Evolutionary conservation across 179 eudicot genomes (phyloP), one percentile per base, ranked within the genome.

Genomic region (Drosera spatulata): DNA sequence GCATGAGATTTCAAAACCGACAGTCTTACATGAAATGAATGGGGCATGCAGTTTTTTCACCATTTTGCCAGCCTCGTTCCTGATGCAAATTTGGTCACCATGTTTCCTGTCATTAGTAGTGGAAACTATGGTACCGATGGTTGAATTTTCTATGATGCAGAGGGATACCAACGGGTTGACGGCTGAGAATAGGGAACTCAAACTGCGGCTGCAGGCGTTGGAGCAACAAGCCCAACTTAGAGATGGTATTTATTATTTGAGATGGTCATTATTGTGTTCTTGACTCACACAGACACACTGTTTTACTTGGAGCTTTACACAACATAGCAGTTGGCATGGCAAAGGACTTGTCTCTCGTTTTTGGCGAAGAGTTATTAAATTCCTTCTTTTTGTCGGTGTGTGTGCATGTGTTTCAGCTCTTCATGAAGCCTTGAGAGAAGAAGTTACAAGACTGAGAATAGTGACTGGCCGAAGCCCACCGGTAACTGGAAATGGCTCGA

Each of bases 161-260:
- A 85, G 95, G 66, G 99, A 89, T 66, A 83, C 95, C 41, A 61
- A 76, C 13, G 97, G 90, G 43, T 71, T 93, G 76, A 81, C 75
- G 56, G 37, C 77, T 54, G 99, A 93, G 75, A 93, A 93, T 72
- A 93, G 87, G 77, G 97, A 93, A 66, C 93, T 93, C 41, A 89
- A 86, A 67, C 69, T 89, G 69, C 82, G 91, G 71, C 72, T 93
- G 65, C 93, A 93, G 75, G 93, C 99, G 50, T 68, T 86, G 86
- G 97, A 89, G 79, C 93, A 93, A 69, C 95, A 89, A 67, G 96
- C 97, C 49, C 96, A 86, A 56, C 96, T 93, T 58, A 81, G 99
- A 82, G 95, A 93, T 67, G 91, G 91, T 85, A 82, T 44, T 22
- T 22, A 22, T 22, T 22, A 1, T 22, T 22, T 22, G 33, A 22